phyloP scores from a whole-genome alignment of 2,329 filamentous ascomycete genomes.

The Teratosphaeria viscida region DNA sequence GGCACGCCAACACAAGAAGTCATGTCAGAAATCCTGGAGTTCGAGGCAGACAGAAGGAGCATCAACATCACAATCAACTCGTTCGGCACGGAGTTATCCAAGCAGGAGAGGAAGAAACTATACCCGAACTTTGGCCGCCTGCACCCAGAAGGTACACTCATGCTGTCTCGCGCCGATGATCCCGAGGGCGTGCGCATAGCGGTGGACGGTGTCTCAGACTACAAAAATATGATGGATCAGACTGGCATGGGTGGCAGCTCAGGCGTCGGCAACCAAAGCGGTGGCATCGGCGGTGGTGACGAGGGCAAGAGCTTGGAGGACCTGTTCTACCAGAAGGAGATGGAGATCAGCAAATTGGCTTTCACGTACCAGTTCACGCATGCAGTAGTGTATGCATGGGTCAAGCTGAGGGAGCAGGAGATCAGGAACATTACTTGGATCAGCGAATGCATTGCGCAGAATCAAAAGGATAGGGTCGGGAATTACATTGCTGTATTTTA shows the following conservation, averaged over 20 bases:
- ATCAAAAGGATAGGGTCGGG: conserved; percentile 96
- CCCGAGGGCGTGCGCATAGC: conserved; percentile 87
- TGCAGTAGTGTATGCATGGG: conserved; percentile 93
- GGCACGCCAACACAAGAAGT: conserved; percentile 85
- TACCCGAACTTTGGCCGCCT: conserved; percentile 87
- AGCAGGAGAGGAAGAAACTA: conserved; percentile 88
- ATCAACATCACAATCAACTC: conserved; percentile 99
- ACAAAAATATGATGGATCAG: conserved; percentile 92
- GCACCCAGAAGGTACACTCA: conserved; percentile 86
- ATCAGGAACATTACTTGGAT: conserved; percentile 99
- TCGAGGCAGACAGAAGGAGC: conserved; percentile 88
- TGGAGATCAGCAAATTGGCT: conserved; percentile 91
- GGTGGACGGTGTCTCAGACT: conserved; percentile 85
- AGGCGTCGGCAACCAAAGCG: conserved; percentile 65
- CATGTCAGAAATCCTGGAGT: conserved; percentile 92
- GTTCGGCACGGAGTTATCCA: conserved; percentile 90
- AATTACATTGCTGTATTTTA: conserved; percentile 98
- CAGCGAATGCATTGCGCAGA: conserved; percentile 97
- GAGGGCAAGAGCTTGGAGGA: conserved; percentile 91
- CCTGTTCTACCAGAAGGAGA: conserved; percentile 98
- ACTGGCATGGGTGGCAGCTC: conserved; percentile 65
- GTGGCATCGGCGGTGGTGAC: conserved; percentile 58
- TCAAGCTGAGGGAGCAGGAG: conserved; percentile 97
- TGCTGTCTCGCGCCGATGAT: conserved; percentile 91
- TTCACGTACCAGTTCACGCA: conserved; percentile 96